Percentiles rank a stretch among this genome's conserved stretches.
These are phyloP conservation scores for Vaccinium darrowii DNA, from an alignment of 148 eudicot genomes.

Conservation along the genomic window DNA sequence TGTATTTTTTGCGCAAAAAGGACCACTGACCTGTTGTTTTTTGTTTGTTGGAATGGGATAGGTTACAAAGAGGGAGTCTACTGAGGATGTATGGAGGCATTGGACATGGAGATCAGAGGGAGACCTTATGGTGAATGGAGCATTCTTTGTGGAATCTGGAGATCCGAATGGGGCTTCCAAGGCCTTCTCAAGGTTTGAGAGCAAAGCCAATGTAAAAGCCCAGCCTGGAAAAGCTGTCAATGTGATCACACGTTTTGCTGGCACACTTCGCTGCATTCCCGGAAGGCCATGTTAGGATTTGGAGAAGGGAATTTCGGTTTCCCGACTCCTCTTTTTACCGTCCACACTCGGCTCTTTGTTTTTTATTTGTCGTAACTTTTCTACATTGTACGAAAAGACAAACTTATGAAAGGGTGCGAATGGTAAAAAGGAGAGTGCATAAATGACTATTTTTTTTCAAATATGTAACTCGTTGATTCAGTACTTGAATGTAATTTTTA, in stretches of 20 bases:
- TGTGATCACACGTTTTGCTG: slow-evolving; percentile 27
- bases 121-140: slow-evolving; percentile 43
- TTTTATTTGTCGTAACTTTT: too few relatives aligned
- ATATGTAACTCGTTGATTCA: background rate
- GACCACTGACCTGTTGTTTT: background rate
- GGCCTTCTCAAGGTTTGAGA: slow-evolving; percentile 9
- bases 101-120: slow-evolving; percentile 55
- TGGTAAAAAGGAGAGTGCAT: too few relatives aligned
- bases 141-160: slow-evolving; percentile 44
- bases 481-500: background rate
- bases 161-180: slow-evolving; percentile 10
- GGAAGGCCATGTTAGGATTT: background rate
- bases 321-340: too few relatives aligned
- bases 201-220: background rate
- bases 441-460: too few relatives aligned
- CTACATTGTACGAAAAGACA: too few relatives aligned
- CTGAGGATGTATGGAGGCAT: slow-evolving; percentile 22
- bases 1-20: background rate
- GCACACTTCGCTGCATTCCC: background rate
- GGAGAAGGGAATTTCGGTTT: background rate
- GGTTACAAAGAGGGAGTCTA: background rate
- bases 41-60: background rate
- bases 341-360: too few relatives aligned
- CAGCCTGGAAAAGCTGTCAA: slow-evolving; percentile 11
- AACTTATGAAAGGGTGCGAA: too few relatives aligned